Conservation (phyloP, 108 stramenopile species). For the Thalassiosira profunda region DNA sequence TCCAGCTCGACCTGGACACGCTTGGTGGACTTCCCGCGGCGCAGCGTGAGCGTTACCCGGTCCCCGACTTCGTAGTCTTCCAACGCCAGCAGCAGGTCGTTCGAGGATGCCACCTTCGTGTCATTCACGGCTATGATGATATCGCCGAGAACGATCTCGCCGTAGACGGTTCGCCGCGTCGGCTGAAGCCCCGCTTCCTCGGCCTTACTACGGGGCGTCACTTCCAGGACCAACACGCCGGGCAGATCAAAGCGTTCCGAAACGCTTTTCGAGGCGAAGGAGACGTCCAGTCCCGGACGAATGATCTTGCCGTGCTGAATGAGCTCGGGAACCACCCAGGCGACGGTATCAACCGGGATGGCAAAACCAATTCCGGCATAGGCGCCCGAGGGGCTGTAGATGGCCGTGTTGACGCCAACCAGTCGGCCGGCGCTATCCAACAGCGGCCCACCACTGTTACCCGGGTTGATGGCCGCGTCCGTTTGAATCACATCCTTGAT, state of each 20-base stretch:
- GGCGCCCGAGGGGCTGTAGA: constrained; percentile 88
- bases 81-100: constrained; percentile 90
- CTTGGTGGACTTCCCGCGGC: too few relatives aligned
- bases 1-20: too few relatives aligned
- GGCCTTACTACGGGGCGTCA: constrained; percentile 77
- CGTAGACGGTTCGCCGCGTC: constrained; percentile 71
- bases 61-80: constrained; percentile 90
- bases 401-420: constrained; percentile 96
- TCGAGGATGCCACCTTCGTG: constrained; percentile 77
- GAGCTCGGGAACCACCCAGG: constrained; percentile 72
- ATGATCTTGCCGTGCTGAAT: constrained; percentile 89
- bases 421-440: constrained; percentile 76
- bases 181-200: constrained; percentile 73
- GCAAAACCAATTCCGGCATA: constrained; percentile 96
- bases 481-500: constrained; percentile 97
- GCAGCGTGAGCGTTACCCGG: constrained; percentile 75
- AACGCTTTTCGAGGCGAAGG: constrained; percentile 85
- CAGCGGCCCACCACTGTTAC: constrained; percentile 90
- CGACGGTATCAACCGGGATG: constrained; percentile 93
- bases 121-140: constrained; percentile 89
- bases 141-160: constrained; percentile 92
- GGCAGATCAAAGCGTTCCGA: constrained; percentile 84
- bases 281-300: constrained; percentile 89
- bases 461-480: constrained; percentile 84
- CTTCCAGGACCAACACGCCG: constrained; percentile 94